Evolutionary conservation across 345 rosid species (phyloP).

Genomic region (Dipteronia dyeriana): DNA sequence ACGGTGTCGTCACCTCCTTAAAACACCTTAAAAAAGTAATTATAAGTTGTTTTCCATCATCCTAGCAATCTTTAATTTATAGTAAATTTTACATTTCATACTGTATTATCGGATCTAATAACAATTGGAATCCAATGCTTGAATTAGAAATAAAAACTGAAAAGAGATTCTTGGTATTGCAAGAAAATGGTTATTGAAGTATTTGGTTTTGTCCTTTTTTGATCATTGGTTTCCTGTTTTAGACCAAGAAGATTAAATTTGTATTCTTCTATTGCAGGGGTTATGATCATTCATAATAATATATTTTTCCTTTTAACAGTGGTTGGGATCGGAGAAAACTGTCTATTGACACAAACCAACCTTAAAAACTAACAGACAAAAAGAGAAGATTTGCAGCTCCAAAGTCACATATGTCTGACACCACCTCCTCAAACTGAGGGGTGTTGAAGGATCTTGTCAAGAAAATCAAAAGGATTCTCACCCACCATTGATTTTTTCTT

Average conservation of each 20-base stretch:
- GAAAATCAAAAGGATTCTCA: conserved; percentile 31
- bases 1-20: too few species aligned
- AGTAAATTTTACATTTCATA: conserved; percentile 13
- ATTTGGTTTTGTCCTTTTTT: conserved; percentile 34
- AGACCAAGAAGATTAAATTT: conserved; percentile 17
- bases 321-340: conserved; percentile 30
- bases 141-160: conserved; percentile 31
- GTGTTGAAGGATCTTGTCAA: conserved; percentile 29
- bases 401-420: conserved; percentile 28
- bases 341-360: conserved; percentile 24
- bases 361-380: conserved; percentile 16
- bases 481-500: neutral
- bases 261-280: conserved; percentile 7
- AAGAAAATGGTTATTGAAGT: conserved; percentile 34
- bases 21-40: too few species aligned
- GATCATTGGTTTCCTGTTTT: conserved; percentile 38
- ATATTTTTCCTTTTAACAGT: conserved; percentile 21
- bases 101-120: conserved; percentile 35
- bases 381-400: conserved; percentile 25
- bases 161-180: conserved; percentile 27
- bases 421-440: conserved; percentile 21
- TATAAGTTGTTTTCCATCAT: neutral
- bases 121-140: conserved; percentile 38
- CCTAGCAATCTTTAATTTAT: conserved; percentile 2
- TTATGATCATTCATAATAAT: conserved; percentile 6